Evolutionary conservation across 768 basidiomycete species (phyloP), one percentile per base, ranked within the genome.

Genomic region (Pleurotus cornucopiae): DNA sequence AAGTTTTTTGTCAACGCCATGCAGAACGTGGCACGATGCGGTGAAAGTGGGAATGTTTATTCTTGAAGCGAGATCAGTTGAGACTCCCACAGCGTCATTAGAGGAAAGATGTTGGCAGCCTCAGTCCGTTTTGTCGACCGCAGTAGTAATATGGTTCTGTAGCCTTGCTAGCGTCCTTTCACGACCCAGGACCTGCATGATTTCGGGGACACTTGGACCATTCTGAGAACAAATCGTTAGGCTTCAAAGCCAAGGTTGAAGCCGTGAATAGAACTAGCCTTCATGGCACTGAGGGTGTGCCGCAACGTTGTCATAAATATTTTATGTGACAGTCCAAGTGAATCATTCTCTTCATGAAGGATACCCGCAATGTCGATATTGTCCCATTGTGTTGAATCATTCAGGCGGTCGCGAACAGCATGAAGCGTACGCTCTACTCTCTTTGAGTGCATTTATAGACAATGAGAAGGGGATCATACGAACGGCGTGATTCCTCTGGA

Each of bases 221-320:
- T 79, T 77, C 81, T 82, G 51, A 4, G 52, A 37, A 46, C 20
- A 34, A 57, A 13, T 49, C 13, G 6, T 58, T 11, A 54, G 11
- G 5, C 51, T 46, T 37, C 25, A 44, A 47, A 26, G 57, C 44
- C 23, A 38, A 57, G 5, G 54, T 26, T 14, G 30, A 26, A 51
- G 25, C 21, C 2, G 46, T 40, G 18, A 46, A 38, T 21, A 14
- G 12, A 47, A 34, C 0, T 20, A 18, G 46, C 94, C 83, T 90
- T 93, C 73, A 84, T 82, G 2, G 86, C 94, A 1, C 88, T 94
- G 61, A 97, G 66, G 2, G 88, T 89, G 64, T 90, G 82, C 52
- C 95, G 72, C 49, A 96, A 68, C 0, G 83, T 78, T 1, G 80
- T 86, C 84, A 94, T 86, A 61, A 91, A 83, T 18, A 72, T 61